Evolutionary conservation across 768 basidiomycete species (phyloP).

Genomic region (Kwoniella bestiolae): DNA sequence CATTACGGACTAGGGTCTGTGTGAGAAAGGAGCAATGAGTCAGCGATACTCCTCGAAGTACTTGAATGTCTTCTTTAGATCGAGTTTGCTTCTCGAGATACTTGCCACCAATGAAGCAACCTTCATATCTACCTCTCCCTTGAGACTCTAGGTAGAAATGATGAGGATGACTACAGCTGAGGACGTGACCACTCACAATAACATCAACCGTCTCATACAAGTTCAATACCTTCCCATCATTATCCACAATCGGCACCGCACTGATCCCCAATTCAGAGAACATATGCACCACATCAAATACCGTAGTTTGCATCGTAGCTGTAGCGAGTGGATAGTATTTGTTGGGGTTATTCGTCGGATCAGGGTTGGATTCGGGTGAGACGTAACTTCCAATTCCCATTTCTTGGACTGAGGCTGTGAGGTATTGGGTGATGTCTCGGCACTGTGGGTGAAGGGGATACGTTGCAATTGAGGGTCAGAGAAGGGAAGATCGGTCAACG

Average conservation of each 20-base stretch:
- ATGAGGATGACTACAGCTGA: neutral
- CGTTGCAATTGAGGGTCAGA: no score
- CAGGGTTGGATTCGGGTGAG: constrained; percentile 55
- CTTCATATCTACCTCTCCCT: neutral
- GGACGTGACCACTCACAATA: constrained; percentile 68
- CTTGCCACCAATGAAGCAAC: no score
- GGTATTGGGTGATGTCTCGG: constrained; percentile 63
- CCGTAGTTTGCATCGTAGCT: constrained; percentile 84
- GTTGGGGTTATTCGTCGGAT: constrained; percentile 55
- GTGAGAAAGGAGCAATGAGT: neutral
- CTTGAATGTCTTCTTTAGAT: no score
- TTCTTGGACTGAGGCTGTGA: constrained; percentile 47
- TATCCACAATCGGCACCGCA: constrained; percentile 92
- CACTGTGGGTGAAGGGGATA: constrained; percentile 71
- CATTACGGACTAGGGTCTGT: constrained; percentile 90
- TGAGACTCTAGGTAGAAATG: neutral
- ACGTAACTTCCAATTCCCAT: constrained; percentile 95
- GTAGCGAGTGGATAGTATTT: constrained; percentile 90
- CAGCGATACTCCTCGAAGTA: no score
- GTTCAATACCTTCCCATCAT: constrained; percentile 87
- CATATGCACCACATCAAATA: constrained; percentile 98
- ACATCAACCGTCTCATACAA: constrained; percentile 99
- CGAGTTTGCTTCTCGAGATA: no score
- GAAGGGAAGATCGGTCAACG: neutral
- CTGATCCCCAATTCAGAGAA: constrained; percentile 94